phyloP scores from a whole-genome alignment of 768 basidiomycete genomes.

The Leucocoprinus leucothites region DNA sequence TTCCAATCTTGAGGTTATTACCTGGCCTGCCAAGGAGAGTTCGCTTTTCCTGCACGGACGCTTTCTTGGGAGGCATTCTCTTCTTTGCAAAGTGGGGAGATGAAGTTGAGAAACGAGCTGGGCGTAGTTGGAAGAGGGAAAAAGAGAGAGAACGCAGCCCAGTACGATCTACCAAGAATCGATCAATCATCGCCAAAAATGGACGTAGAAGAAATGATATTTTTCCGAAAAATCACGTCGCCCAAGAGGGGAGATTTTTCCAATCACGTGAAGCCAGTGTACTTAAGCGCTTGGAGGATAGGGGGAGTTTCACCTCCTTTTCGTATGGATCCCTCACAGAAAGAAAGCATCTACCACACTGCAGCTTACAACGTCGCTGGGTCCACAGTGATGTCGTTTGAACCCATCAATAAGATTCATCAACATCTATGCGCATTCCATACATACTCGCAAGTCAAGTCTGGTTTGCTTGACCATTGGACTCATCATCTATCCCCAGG shows the following conservation, averaged over 20 bases:
- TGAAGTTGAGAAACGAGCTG: constrained; percentile 35
- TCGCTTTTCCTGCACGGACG: constrained; percentile 75
- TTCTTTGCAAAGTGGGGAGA: constrained; percentile 40
- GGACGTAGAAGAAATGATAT: neutral
- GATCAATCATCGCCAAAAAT: constrained; percentile 23
- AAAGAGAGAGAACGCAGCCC: constrained; percentile 20
- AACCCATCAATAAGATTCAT: constrained; percentile 11
- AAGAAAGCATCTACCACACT: constrained; percentile 9
- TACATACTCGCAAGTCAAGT: constrained; percentile 3
- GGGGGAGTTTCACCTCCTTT: neutral
- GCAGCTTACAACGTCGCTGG: constrained; percentile 6
- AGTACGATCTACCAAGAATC: constrained; percentile 17
- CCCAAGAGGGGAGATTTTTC: neutral
- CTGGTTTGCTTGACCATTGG: neutral
- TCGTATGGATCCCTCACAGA: constrained; percentile 2
- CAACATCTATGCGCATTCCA: constrained; percentile 14
- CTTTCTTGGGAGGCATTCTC: constrained; percentile 93
- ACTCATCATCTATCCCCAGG: neutral
- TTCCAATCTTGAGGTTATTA: constrained; percentile 98
- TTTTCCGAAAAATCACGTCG: neutral
- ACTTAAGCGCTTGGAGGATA: neutral
- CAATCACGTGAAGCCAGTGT: constrained; percentile 5
- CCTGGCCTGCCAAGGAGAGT: constrained; percentile 83
- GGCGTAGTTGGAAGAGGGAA: constrained; percentile 14
- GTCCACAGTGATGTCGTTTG: constrained; percentile 11